Base-by-base conservation (phyloP, 1,284 basidiomycete species). In the Amylostereum areolatum region DNA sequence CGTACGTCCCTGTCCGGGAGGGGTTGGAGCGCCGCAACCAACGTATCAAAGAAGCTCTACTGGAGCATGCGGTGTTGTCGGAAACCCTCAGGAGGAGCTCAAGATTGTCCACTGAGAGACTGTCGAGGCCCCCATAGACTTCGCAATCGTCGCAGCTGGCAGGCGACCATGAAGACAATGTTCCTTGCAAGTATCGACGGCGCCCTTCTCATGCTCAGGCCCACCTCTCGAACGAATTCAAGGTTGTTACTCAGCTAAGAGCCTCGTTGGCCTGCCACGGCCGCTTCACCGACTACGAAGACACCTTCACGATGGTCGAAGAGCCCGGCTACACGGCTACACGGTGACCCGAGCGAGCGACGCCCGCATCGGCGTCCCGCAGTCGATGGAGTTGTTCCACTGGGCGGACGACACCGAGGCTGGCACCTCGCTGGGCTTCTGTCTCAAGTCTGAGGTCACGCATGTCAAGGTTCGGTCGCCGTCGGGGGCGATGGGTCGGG, bases 181-280 rank as follows among this genome's bases (percentile, higher is more conserved):
- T 98, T 97, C 83, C 95, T 95, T n/a, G 64, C 78, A 24, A 70
- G 82, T 7, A 91, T 97, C 60, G 89, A 97, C 56, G 95, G 94
- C 1, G 95, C 97, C 65, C 70, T 99, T 30, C 77, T 99, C 59
- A 94, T 93, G 68, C 85, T 98, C 29, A n/a, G n/a, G 96, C 99
- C 39, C 97, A 99, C 67, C 80, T 99, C 33, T 92, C 92, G 36
- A 99, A 99, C 67, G 92, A 92, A 43, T 99, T 99, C 85, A 86
- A 85, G 53, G 80, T 95, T 64, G 71, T 97, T 50, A 92, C 99
- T 55, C 92, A 98, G 66, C 95, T 99, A 55, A 77, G 86, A 33
- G 97, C 95, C 0, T 80, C 93, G 33, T 99, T 99, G 86, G 81
- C 99, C 53, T 99, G 97, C 74, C 92, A 97, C 54, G 96, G 96